These are phyloP conservation scores for Boletus barrowsii DNA, from an alignment of 768 basidiomycete genomes.

Conservation along the genomic window DNA sequence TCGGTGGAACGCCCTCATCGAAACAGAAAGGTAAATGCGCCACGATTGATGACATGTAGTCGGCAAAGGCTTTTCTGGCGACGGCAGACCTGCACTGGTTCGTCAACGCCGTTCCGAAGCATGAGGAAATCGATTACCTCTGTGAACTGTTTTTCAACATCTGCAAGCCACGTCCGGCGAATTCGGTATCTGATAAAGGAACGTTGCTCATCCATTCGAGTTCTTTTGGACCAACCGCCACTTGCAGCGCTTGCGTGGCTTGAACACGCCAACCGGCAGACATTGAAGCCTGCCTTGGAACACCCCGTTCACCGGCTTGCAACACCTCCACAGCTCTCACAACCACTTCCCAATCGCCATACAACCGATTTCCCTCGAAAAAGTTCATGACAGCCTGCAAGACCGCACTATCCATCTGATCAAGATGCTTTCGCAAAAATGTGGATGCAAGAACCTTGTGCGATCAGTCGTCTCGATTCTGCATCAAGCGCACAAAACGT, in stretches of 20 bases:
- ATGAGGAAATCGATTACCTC: constrained; percentile 30
- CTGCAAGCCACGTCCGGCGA: constrained; percentile 43
- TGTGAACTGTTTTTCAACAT: constrained; percentile 43
- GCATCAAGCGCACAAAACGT: not conserved
- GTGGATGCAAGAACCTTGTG: constrained; percentile 19
- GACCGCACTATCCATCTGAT: constrained; percentile 24
- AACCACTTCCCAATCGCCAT: constrained; percentile 12
- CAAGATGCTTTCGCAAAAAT: constrained; percentile 34
- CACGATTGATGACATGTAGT: constrained; percentile 19
- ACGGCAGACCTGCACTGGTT: constrained; percentile 12
- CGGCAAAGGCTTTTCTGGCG: constrained; percentile 20
- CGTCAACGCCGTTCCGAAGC: constrained; percentile 7
- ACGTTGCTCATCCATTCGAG: constrained; percentile 57
- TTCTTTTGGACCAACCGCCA: constrained; percentile 44
- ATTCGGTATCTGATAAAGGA: constrained; percentile 38
- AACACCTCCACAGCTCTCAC: constrained; percentile 13
- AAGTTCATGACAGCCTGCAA: constrained; percentile 23
- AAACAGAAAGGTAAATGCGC: constrained; percentile 7
- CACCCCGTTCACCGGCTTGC: not conserved
- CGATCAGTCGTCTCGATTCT: constrained; percentile 6
- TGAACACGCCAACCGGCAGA: constrained; percentile 18
- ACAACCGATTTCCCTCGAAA: constrained; percentile 16
- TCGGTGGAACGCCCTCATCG: constrained; percentile 16
- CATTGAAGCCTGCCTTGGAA: not conserved
- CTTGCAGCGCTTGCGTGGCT: constrained; percentile 32